These are phyloP conservation scores for Claviceps fusiformis DNA, from an alignment of 2,329 filamentous ascomycete genomes.

Conservation along the genomic window DNA sequence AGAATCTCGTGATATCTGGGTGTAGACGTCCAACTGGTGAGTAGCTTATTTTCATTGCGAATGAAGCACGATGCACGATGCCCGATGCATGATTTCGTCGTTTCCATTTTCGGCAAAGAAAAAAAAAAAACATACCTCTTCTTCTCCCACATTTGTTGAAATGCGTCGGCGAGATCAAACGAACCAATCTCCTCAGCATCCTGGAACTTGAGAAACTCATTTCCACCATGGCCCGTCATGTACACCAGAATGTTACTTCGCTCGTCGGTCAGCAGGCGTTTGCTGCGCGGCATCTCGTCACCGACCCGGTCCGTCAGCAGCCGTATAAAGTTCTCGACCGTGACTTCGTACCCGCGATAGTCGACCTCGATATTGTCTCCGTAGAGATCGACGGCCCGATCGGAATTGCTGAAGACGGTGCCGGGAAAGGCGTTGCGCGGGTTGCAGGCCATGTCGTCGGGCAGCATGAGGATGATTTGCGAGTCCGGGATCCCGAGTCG, in stretches of 20 bases:
- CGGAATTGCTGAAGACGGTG: conserved; percentile 96
- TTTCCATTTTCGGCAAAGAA: background rate
- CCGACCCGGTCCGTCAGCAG: conserved; percentile 88
- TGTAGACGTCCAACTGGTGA: background rate
- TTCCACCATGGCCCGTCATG: conserved; percentile 97
- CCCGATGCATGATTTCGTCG: background rate
- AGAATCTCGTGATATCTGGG: conserved; percentile 86
- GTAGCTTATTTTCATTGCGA: no score
- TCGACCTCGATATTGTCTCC: conserved; percentile 99
- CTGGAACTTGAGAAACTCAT: conserved; percentile 97
- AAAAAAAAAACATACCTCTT: conserved; percentile 70
- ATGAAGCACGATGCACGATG: no score
- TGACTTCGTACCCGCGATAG: conserved; percentile 95
- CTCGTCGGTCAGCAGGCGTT: conserved; percentile 85
- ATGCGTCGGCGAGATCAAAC: conserved; percentile 90
- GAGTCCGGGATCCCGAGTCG: conserved; percentile 94
- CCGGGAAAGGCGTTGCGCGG: conserved; percentile 95
- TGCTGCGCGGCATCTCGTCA: conserved; percentile 88
- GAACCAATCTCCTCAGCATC: conserved; percentile 95
- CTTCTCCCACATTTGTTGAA: conserved; percentile 99
- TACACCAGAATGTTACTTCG: conserved; percentile 95
- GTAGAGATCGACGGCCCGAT: conserved; percentile 89
- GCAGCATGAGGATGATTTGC: conserved; percentile 99
- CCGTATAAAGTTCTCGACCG: conserved; percentile 96
- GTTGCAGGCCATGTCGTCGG: conserved; percentile 99